Evolutionary conservation across 352 stramenopile species (phyloP).

Genomic region (Phytopythium cucurbitacearum): DNA sequence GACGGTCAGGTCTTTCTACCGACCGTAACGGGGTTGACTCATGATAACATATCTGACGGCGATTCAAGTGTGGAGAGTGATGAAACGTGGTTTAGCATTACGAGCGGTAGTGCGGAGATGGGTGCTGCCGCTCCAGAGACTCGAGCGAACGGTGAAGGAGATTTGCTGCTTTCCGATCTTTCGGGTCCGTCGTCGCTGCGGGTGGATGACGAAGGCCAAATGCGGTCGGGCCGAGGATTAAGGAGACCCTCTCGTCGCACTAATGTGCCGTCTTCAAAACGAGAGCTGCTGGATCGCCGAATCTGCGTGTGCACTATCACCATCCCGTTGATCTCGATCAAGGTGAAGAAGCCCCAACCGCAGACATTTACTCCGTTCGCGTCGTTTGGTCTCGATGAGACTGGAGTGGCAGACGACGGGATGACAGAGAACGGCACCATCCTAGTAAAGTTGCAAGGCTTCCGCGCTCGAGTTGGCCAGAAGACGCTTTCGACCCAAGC

Average conservation of each 20-base stretch:
- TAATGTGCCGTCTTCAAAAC: slow-evolving; percentile 4
- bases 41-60: slow-evolving; percentile 36
- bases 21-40: slow-evolving; percentile 9
- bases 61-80: slow-evolving; percentile 79
- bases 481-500: slow-evolving; percentile 77
- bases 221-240: too few species aligned
- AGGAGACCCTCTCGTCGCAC: too few species aligned
- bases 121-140: slow-evolving; percentile 5
- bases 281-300: slow-evolving; percentile 63
- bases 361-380: slow-evolving; percentile 34
- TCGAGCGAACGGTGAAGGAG: background rate
- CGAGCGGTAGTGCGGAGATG: slow-evolving; percentile 55
- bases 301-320: slow-evolving; percentile 82
- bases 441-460: slow-evolving; percentile 75
- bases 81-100: slow-evolving; percentile 88
- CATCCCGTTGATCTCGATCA: slow-evolving; percentile 72
- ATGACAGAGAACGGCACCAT: slow-evolving; percentile 57
- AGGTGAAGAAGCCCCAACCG: slow-evolving; percentile 72
- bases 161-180: slow-evolving; percentile 3
- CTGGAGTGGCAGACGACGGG: slow-evolving; percentile 55
- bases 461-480: slow-evolving; percentile 73
- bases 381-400: slow-evolving; percentile 50
- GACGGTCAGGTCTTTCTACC: slow-evolving; percentile 13
- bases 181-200: background rate
- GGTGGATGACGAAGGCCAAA: too few species aligned